Evolutionary conservation across 306 rosid species (phyloP).

Genomic region (Alnus rubra): DNA sequence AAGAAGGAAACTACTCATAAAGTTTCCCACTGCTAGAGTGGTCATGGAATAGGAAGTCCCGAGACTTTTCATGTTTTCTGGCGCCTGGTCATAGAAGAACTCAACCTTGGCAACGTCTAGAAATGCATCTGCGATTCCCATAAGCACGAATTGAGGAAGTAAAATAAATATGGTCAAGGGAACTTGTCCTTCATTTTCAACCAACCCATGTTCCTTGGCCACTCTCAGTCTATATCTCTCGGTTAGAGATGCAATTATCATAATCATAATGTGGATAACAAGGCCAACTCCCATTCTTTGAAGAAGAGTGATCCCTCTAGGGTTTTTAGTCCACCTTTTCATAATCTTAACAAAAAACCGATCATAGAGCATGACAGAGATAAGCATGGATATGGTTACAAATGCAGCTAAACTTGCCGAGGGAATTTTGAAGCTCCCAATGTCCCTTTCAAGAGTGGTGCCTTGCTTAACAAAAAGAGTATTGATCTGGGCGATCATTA

Average conservation of each 20-base stretch:
- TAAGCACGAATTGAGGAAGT: conserved; percentile 77
- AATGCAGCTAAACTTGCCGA: conserved; percentile 73
- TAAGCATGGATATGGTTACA: conserved; percentile 71
- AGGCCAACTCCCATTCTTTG: conserved; percentile 86
- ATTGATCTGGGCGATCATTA: conserved; percentile 70
- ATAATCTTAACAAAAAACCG: conserved; percentile 65
- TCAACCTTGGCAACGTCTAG: conserved; percentile 76
- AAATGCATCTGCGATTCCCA: conserved; percentile 81
- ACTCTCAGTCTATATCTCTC: conserved; percentile 66
- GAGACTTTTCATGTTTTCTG: conserved; percentile 77
- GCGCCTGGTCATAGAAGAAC: conserved; percentile 92
- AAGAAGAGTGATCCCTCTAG: conserved; percentile 84
- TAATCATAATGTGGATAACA: conserved; percentile 56
- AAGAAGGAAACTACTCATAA: conserved; percentile 72
- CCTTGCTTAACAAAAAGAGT: conserved; percentile 92
- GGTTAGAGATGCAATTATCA: conserved; percentile 58
- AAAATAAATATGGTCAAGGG: conserved; percentile 76
- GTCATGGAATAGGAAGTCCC: conserved; percentile 76
- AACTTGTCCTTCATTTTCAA: conserved; percentile 46
- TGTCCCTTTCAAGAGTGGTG: conserved; percentile 63
- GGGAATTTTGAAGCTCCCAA: conserved; percentile 70
- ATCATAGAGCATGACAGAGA: conserved; percentile 74
- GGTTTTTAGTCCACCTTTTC: conserved; percentile 63
- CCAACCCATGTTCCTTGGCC: conserved; percentile 41
- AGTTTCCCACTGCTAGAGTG: conserved; percentile 75